phyloP scores from a whole-genome alignment of 306 rosid species.

The Neltuma alba region DNA sequence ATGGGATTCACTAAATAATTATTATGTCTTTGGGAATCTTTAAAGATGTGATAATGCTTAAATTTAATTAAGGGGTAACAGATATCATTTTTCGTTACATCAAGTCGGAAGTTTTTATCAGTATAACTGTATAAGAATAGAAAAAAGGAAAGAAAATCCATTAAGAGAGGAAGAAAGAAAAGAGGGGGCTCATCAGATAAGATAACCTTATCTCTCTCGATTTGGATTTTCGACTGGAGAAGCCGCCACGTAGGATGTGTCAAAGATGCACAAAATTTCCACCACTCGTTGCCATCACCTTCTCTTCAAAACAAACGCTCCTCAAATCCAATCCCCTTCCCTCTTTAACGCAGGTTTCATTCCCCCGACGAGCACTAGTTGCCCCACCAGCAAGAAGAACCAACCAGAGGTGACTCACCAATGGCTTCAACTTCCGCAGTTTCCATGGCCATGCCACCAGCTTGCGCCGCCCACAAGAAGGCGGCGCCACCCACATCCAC shows the following conservation, averaged over 20 bases:
- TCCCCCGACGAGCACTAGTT: not conserved
- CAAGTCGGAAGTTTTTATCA: no score
- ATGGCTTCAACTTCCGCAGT: conserved; percentile 85
- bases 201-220: conserved; percentile 75
- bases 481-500: conserved; percentile 44
- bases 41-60: no score
- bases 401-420: not conserved
- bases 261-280: conserved; percentile 48
- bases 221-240: conserved; percentile 40
- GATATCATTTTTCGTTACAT: no score
- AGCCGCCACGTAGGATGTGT: conserved; percentile 73
- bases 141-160: not conserved
- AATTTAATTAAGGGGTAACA: no score
- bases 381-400: conserved; percentile 18
- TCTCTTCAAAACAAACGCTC: conserved; percentile 36
- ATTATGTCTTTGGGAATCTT: no score
- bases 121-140: no score
- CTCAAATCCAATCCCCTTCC: conserved; percentile 9
- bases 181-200: conserved; percentile 62
- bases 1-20: no score
- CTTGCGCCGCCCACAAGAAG: conserved; percentile 55
- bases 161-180: not conserved
- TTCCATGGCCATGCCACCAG: conserved; percentile 75
- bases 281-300: conserved; percentile 49
- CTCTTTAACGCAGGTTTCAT: not conserved